Conservation (phyloP, 2,329 filamentous ascomycete species). For the Alternaria consortialis region DNA sequence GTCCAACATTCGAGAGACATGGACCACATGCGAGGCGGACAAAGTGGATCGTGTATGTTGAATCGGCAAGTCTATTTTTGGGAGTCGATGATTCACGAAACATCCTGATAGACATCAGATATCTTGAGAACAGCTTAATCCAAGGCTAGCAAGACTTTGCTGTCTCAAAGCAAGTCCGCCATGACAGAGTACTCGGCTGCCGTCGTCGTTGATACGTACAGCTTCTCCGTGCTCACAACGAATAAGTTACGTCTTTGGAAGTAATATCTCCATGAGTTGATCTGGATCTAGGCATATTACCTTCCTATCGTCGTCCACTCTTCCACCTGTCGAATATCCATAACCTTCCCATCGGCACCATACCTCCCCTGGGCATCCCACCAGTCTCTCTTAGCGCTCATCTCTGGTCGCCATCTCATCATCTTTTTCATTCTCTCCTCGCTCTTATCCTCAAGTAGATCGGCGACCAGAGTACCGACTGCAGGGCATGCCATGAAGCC, state of each 20-base stretch:
- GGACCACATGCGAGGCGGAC: not conserved
- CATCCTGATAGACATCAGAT: not conserved
- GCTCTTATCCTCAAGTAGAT: conserved; percentile 54
- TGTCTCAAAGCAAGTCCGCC: not conserved
- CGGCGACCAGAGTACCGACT: conserved; percentile 61
- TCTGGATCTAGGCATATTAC: not conserved
- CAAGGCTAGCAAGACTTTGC: not conserved
- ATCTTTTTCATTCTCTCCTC: conserved; percentile 55
- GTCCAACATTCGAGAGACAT: not conserved
- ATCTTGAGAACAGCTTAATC: not conserved
- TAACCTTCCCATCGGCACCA: conserved; percentile 58
- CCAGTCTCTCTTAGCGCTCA: conserved; percentile 57
- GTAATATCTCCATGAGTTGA: not conserved
- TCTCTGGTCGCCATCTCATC: conserved; percentile 64
- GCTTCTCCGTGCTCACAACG: not conserved
- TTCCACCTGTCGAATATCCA: conserved; percentile 56
- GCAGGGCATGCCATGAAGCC: conserved; percentile 64
- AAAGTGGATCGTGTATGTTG: not conserved
- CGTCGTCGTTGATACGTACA: not conserved
- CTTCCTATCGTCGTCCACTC: conserved; percentile 33
- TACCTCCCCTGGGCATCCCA: conserved; percentile 59
- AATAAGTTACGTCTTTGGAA: not conserved
- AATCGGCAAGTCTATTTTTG: conserved; percentile 13
- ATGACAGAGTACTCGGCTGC: not conserved
- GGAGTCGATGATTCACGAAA: not conserved